Conservation (phyloP, 2,329 filamentous ascomycete genomes). For the Alternaria infectoria region DNA sequence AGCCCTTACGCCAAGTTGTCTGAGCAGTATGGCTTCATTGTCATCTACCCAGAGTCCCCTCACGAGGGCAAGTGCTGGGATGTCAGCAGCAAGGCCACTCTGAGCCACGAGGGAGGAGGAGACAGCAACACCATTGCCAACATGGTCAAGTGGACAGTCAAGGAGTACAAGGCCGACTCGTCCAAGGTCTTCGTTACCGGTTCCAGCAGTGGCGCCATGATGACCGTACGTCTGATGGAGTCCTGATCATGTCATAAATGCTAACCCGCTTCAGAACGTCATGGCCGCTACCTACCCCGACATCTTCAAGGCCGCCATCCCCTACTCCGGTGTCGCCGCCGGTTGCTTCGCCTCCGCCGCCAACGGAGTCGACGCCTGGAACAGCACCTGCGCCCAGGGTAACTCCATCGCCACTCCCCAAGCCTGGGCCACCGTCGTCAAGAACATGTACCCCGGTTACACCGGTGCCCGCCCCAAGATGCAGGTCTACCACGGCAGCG, state of each 20-base stretch:
- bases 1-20: slow-evolving; percentile 63
- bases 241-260: not conserved
- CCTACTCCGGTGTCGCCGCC: slow-evolving; percentile 61
- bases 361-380: slow-evolving; percentile 57
- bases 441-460: slow-evolving; percentile 59
- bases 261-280: slow-evolving; percentile 47
- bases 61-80: slow-evolving; percentile 65
- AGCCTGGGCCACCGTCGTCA: slow-evolving; percentile 58
- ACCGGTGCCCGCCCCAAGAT: slow-evolving; percentile 59
- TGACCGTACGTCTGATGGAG: slow-evolving; percentile 50
- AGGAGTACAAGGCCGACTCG: slow-evolving; percentile 59
- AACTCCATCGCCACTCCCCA: slow-evolving; percentile 53
- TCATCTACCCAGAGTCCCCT: slow-evolving; percentile 64
- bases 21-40: slow-evolving; percentile 64
- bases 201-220: slow-evolving; percentile 62
- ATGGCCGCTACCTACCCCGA: slow-evolving; percentile 61
- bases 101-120: slow-evolving; percentile 64
- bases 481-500: slow-evolving; percentile 64
- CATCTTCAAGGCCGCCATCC: slow-evolving; percentile 59
- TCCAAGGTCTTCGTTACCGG: slow-evolving; percentile 63
- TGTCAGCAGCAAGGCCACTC: slow-evolving; percentile 60
- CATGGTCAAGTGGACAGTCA: slow-evolving; percentile 64
- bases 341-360: slow-evolving; percentile 59
- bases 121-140: slow-evolving; percentile 64
- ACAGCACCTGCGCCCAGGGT: slow-evolving; percentile 59